Base-by-base conservation (phyloP, 345 rosid species). In the Murraya koenigii region DNA sequence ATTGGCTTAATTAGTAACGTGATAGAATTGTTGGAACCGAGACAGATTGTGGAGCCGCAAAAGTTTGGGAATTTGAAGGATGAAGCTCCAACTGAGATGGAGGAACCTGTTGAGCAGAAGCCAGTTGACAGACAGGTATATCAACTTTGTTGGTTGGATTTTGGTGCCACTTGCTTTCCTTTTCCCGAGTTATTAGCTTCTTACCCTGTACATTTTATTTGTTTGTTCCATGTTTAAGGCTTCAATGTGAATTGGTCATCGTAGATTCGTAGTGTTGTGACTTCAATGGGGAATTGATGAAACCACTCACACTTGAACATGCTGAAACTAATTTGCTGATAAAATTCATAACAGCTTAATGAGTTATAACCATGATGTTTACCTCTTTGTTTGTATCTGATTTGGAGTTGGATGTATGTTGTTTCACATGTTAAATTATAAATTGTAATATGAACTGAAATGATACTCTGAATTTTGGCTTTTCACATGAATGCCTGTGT, bases 121-220 rank as follows among this genome's bases (percentile, higher is more conserved):
- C 90, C 87, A 83, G 84, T 92, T 35, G 97, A 92, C 77, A 88
- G 99, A 84, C 90, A 95, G 93, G 98, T 95, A 81, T 49, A 20
- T 73, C 32, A 1, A 26, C 15, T 44, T 68, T 9, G 32, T 75
- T 41, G 61, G n/a, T 13, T 64, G 52, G 44, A 35, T 33, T 8
- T 56, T 54, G n/a, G 7, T 36, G 36, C 7, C 56, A 59, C 19
- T n/a, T 13, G 49, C 49, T 54, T 10, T 38, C 1, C 13, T 32
- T 11, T 4, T 9, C 5, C 39, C 0, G 5, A 33, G 64, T 33
- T 33, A 56, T 56, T 33, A 20, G 44, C 30, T 56, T 71, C 26
- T n/a, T 38, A 5, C 22, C 1, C n/a, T n/a, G 20, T 22, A 7
- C 8, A 23, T 28, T 5, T n/a, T 4, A 66, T 66, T 14, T 65